Evolutionary conservation across 2,329 filamentous ascomycete genomes (phyloP).

Genomic region (Parafenestella ontariensis): DNA sequence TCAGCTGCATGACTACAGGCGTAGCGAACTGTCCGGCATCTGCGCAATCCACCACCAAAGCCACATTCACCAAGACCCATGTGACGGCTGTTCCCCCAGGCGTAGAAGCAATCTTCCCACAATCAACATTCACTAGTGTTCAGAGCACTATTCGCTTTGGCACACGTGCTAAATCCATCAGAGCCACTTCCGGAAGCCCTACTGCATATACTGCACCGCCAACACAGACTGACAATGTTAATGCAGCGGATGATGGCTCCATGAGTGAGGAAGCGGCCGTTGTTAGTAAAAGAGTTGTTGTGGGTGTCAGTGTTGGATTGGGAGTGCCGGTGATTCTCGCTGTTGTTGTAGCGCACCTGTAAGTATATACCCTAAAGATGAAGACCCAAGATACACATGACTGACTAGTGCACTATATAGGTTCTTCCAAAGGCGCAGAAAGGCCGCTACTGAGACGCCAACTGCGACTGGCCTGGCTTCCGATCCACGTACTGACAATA

Average conservation of each 20-base stretch:
- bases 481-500: background rate
- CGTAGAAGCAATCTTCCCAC: slow-evolving; percentile 51
- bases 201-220: slow-evolving; percentile 6
- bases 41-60: slow-evolving; percentile 54
- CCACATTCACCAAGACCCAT: slow-evolving; percentile 49
- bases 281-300: slow-evolving; percentile 55
- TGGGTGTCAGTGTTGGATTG: slow-evolving; percentile 59
- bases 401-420: background rate
- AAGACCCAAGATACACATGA: background rate
- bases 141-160: slow-evolving; percentile 54
- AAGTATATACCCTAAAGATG: background rate
- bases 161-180: slow-evolving; percentile 45
- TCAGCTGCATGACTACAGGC: slow-evolving; percentile 53
- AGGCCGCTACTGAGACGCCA: background rate
- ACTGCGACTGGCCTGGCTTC: background rate
- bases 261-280: slow-evolving; percentile 19
- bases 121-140: slow-evolving; percentile 41
- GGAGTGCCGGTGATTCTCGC: slow-evolving; percentile 50
- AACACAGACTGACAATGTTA: background rate
- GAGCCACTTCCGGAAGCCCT: slow-evolving; percentile 54
- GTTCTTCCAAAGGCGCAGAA: background rate
- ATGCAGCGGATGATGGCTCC: slow-evolving; percentile 30
- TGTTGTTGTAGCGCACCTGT: slow-evolving; percentile 22
- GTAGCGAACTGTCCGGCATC: slow-evolving; percentile 60
- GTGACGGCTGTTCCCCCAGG: slow-evolving; percentile 47